These are phyloP conservation scores for Sugiyamaella novakii DNA, from an alignment of 1,139 yeast species.

Conservation along the genomic window DNA sequence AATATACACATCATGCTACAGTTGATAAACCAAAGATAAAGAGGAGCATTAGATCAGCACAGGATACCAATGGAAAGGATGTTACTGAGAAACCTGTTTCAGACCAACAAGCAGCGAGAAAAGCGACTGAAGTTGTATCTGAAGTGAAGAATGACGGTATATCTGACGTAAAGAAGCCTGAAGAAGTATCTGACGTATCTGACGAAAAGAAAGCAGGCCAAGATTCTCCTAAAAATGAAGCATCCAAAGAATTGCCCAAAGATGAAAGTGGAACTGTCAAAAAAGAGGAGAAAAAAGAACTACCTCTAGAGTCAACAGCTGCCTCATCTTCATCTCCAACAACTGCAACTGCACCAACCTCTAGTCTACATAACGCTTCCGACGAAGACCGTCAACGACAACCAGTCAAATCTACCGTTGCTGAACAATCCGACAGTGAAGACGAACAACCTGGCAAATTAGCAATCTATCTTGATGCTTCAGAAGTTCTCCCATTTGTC, in stretches of 20 bases:
- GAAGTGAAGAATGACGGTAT: background rate
- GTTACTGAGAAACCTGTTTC: background rate
- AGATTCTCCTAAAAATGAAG: too few species aligned
- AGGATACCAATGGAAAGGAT: constrained; percentile 7
- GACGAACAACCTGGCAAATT: constrained; percentile 22
- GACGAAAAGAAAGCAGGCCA: background rate
- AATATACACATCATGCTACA: constrained; percentile 30
- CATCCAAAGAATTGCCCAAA: background rate
- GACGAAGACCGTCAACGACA: constrained; percentile 12
- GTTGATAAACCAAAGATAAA: constrained; percentile 23
- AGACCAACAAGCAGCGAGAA: background rate
- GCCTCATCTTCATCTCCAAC: background rate
- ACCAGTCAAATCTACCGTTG: constrained; percentile 22
- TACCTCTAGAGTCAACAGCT: background rate
- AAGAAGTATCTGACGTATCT: background rate
- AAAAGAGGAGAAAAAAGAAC: constrained; percentile 6
- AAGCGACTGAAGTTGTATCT: too few species aligned
- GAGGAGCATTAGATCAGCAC: constrained; percentile 20
- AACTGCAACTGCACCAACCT: background rate
- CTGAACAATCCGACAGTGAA: constrained; percentile 12
- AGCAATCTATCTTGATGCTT: constrained; percentile 40
- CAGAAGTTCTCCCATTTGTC: constrained; percentile 41
- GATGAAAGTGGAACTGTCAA: constrained; percentile 7
- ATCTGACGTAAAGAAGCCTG: background rate
- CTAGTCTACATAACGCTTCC: background rate